phyloP scores from a whole-genome alignment of 2,329 filamentous ascomycete genomes.

The Helotiales sp. region DNA sequence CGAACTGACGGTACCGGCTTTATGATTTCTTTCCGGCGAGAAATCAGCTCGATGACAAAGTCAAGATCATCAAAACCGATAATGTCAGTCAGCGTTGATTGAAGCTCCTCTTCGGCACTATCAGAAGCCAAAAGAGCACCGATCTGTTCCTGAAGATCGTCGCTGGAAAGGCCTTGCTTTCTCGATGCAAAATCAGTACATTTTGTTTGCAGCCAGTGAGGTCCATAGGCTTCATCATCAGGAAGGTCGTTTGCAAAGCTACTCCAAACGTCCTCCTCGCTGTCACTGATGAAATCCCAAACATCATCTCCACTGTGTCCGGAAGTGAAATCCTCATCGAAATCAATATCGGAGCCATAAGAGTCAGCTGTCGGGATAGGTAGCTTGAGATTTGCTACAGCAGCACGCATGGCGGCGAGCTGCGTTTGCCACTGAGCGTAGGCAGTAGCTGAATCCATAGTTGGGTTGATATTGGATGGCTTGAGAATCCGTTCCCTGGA shows the following conservation, averaged over 20 bases:
- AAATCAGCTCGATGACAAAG: slow-evolving; percentile 88
- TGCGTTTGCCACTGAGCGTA: slow-evolving; percentile 83
- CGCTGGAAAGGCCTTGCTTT: slow-evolving; percentile 69
- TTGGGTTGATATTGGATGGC: background rate
- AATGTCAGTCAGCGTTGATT: slow-evolving; percentile 86
- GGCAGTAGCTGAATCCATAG: slow-evolving; percentile 39
- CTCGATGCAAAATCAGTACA: slow-evolving; percentile 69
- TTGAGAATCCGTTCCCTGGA: background rate
- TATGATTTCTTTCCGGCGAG: slow-evolving; percentile 72
- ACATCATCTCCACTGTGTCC: slow-evolving; percentile 77
- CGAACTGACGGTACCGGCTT: slow-evolving; percentile 46
- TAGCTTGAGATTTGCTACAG: slow-evolving; percentile 74
- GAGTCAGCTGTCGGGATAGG: slow-evolving; percentile 47
- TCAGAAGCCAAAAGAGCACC: slow-evolving; percentile 72
- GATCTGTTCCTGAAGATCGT: slow-evolving; percentile 79
- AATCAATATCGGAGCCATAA: slow-evolving; percentile 62
- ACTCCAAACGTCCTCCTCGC: slow-evolving; percentile 68
- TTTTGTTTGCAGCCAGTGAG: slow-evolving; percentile 72
- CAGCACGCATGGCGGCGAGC: slow-evolving; percentile 82
- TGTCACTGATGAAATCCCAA: slow-evolving; percentile 81
- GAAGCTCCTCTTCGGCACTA: slow-evolving; percentile 81
- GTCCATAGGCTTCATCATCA: slow-evolving; percentile 33
- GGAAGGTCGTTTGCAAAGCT: slow-evolving; percentile 55
- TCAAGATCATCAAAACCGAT: slow-evolving; percentile 94
- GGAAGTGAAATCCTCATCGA: slow-evolving; percentile 62